A percentile compares a stretch with the other conserved stretches of the same genome.
Evolutionary conservation across 352 stramenopile genomes (phyloP).

Genomic region (Pythium aquatile): DNA sequence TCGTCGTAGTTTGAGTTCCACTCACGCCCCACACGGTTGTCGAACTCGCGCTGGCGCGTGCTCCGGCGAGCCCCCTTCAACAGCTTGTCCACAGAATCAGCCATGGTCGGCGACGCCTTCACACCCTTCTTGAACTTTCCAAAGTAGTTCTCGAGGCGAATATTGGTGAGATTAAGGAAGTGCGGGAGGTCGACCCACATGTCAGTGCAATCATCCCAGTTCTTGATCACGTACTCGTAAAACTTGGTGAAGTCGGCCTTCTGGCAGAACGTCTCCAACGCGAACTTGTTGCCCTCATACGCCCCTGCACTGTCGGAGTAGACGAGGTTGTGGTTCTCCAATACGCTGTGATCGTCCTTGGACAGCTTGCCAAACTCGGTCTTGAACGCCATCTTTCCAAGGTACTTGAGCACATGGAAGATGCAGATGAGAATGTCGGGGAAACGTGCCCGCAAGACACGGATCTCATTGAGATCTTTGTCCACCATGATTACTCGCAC

Average conservation of each 20-base stretch:
- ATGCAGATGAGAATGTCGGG: conserved; percentile 7
- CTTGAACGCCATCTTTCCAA: conserved; percentile 4
- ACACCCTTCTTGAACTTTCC: conserved; percentile 27
- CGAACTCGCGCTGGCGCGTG: neutral
- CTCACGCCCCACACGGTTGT: neutral
- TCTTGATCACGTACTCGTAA: conserved; percentile 27
- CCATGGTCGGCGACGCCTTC: neutral
- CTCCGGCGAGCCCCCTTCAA: neutral
- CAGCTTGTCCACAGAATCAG: neutral
- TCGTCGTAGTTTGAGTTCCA: neutral
- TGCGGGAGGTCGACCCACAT: conserved; percentile 27
- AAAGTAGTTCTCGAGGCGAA: conserved; percentile 31
- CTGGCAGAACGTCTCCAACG: conserved; percentile 5
- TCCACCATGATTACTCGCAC: conserved; percentile 20
- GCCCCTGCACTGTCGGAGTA: conserved; percentile 10
- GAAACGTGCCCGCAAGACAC: neutral
- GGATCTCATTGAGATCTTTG: no score
- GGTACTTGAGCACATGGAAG: conserved; percentile 17
- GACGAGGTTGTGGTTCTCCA: conserved; percentile 28
- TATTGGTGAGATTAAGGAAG: conserved; percentile 36
- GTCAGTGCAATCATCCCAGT: conserved; percentile 26
- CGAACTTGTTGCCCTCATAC: conserved; percentile 10
- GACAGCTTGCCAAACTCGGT: conserved; percentile 22
- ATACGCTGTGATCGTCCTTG: neutral
- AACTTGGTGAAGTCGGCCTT: conserved; percentile 11